A percentile compares a stretch with the other conserved stretches of the same genome.
phyloP scores from a whole-genome alignment of 805 yeast genomes.

The Lipomyces sp. region DNA sequence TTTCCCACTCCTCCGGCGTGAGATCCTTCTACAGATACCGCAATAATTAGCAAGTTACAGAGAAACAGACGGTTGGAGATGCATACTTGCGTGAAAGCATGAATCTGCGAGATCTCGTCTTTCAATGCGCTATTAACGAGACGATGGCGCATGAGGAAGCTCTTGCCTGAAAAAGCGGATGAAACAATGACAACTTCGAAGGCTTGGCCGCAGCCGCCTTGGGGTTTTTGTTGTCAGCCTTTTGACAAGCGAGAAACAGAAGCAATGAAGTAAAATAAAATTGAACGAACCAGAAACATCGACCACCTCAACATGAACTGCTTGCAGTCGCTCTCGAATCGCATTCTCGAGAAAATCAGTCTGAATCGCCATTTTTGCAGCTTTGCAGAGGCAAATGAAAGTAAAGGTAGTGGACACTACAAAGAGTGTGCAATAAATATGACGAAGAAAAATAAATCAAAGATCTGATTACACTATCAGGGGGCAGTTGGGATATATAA shows the following conservation, averaged over 20 bases:
- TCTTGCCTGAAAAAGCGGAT: conserved; percentile 71
- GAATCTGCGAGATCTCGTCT: conserved; percentile 82
- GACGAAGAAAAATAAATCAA: not conserved
- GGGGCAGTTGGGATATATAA: no score
- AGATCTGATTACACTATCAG: not conserved
- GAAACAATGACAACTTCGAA: conserved; percentile 86
- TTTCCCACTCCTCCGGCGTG: conserved; percentile 84
- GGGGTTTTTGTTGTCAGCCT: not conserved
- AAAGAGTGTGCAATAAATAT: no score
- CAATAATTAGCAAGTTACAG: not conserved
- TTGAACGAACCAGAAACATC: conserved; percentile 57
- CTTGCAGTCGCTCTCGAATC: conserved; percentile 56
- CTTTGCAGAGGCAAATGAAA: no score
- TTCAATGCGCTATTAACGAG: conserved; percentile 74
- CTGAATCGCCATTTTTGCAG: not conserved
- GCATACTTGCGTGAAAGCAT: conserved; percentile 92
- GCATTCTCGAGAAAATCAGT: conserved; percentile 42
- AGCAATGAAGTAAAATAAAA: not conserved
- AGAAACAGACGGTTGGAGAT: conserved; percentile 16
- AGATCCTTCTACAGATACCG: conserved; percentile 41
- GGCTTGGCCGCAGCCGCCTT: conserved; percentile 98
- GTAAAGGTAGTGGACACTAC: no score
- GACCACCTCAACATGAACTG: conserved; percentile 64
- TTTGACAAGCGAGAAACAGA: not conserved
- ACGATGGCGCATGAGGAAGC: conserved; percentile 81